Base-by-base conservation (phyloP, 2,329 filamentous ascomycete genomes). In the Ceratocystis papillata region DNA sequence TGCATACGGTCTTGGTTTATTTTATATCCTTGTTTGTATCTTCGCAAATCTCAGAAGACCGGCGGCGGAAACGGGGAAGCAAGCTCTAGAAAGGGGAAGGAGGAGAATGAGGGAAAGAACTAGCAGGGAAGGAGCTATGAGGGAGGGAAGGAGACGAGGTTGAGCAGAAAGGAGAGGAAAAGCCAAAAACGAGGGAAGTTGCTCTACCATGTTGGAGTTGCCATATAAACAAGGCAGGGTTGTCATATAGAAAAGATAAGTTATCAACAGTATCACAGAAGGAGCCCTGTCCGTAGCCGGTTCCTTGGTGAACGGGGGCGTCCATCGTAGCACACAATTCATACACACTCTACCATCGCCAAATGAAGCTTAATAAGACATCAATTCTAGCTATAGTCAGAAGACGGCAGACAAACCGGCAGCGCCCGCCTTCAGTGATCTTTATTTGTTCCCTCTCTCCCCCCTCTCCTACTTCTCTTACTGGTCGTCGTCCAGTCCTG, bases 401-500 rank as follows among this genome's bases (percentile, higher is more conserved):
- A 41, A 41, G 20, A 25, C 48, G 8, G 22, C 20, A 8, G n/a
- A 50, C 48, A 8, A 50, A 20, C n/a, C 48, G 37, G 37, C n/a
- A 20, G 17, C 48, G 8, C 48, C 20, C 48, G 48, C 8, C n/a
- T 15, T 41, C 7, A 46, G n/a, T n/a, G 3, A 41, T 15, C 25
- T 25, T 45, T 44, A 20, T 46, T 45, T 28, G 17, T 44, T 25
- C 46, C 46, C n/a, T 25, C 30, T 17, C 62, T 17, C 45, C n/a
- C 28, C 45, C 50, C 20, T 5, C 50, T 12, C 22, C 50, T 22
- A 20, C 30, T 41, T 37, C 46, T 15, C 20, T n/a, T 60, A 60
- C 37, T 77, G 75, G 20, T 80, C 79, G 66, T 79, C 77, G 1
- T 75, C 75, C 65, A 77, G 68, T 12, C 81, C 79, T 28, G 81